phyloP scores from a whole-genome alignment of 83 land plant species.

The Thuja plicata region DNA sequence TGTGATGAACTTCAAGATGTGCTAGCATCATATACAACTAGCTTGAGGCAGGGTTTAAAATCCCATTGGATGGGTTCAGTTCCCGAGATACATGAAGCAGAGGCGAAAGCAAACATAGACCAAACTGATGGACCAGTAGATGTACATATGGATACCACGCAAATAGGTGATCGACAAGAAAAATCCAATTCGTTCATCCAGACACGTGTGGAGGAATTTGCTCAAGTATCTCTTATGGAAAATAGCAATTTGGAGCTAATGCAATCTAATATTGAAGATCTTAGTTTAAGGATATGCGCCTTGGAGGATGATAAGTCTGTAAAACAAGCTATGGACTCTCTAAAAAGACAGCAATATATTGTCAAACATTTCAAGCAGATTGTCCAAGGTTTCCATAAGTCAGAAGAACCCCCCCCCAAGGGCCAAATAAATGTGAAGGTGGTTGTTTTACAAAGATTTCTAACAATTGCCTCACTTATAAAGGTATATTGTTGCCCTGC shows the following conservation, averaged over 20 bases:
- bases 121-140: background rate
- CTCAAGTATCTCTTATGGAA: background rate
- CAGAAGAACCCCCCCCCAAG: background rate
- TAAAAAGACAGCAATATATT: background rate
- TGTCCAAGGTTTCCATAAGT: background rate
- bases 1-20: background rate
- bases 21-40: background rate
- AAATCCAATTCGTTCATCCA: background rate
- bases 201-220: background rate
- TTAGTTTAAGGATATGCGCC: background rate
- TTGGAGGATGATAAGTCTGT: background rate
- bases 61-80: background rate
- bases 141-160: background rate
- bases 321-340: background rate
- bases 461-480: conserved; percentile 1
- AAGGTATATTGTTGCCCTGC: background rate
- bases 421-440: background rate
- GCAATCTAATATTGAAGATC: background rate
- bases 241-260: background rate
- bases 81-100: background rate
- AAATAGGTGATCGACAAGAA: background rate
- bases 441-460: background rate
- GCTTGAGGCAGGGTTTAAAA: conserved; percentile 11
- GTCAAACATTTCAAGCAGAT: conserved; percentile 1
- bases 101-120: background rate